Conservation (phyloP, 305 asterid species). For the Caryopteris hybrid region DNA sequence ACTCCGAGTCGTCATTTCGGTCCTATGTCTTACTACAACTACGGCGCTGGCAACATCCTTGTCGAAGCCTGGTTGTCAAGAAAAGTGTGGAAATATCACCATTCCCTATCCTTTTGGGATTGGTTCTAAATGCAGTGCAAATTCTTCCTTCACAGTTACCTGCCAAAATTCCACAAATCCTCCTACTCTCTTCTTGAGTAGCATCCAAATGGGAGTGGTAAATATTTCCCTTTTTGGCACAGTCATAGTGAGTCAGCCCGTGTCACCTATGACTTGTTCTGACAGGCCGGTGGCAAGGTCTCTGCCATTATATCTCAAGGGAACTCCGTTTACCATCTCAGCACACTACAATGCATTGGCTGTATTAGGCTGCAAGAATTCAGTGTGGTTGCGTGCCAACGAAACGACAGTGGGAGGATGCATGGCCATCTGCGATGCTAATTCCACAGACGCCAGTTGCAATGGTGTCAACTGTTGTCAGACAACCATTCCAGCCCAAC, state of each 20-base stretch:
- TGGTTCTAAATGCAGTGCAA: conserved; percentile 26
- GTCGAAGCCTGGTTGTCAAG: conserved; percentile 17
- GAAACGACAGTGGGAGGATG: conserved; percentile 17
- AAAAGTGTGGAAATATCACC: conserved; percentile 24
- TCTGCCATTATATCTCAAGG: background rate
- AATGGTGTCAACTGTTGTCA: conserved; percentile 28
- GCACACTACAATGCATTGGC: conserved; percentile 1
- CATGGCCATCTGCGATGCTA: conserved; percentile 14
- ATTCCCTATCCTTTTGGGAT: conserved; percentile 39
- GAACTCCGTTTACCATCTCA: conserved; percentile 23
- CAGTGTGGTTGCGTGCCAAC: conserved; percentile 17
- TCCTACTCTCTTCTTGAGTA: conserved; percentile 17
- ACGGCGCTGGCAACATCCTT: background rate
- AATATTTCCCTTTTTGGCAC: background rate
- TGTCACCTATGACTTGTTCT: conserved; percentile 18
- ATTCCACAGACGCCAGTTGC: conserved; percentile 1
- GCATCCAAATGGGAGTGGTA: conserved; percentile 16
- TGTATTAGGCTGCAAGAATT: conserved; percentile 18
- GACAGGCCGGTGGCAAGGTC: background rate
- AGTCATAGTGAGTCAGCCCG: conserved; percentile 12
- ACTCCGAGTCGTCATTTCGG: background rate
- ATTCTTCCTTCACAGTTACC: conserved; percentile 15
- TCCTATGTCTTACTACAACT: background rate
- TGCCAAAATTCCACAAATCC: conserved; percentile 25
- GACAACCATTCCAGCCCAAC: background rate